Percentiles rank a stretch among this genome's conserved stretches.
Conservation (phyloP, 2,329 filamentous ascomycete species). For the Curvularia sp. region DNA sequence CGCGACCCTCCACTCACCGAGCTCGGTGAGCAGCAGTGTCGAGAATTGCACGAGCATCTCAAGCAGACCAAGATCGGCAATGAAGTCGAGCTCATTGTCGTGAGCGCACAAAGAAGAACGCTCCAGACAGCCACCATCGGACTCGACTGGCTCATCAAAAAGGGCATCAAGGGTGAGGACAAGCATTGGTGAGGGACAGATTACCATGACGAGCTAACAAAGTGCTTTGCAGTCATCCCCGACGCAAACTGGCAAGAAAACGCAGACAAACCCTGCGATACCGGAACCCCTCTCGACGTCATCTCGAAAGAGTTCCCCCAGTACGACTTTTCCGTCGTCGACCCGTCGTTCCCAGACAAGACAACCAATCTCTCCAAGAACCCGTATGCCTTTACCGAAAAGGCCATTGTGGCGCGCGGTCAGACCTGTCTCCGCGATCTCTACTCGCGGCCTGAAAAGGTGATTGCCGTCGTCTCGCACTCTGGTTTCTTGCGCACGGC, state of each 20-base stretch:
- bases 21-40: conserved; percentile 53
- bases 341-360: conserved; percentile 70
- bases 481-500: conserved; percentile 68
- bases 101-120: conserved; percentile 70
- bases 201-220: neutral
- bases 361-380: conserved; percentile 51
- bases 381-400: conserved; percentile 62
- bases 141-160: conserved; percentile 64
- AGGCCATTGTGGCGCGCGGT: conserved; percentile 64
- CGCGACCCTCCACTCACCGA: conserved; percentile 54
- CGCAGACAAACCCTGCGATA: conserved; percentile 65
- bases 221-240: conserved; percentile 54
- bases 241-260: conserved; percentile 70
- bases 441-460: conserved; percentile 63
- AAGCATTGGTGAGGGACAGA: too few relatives aligned
- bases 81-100: conserved; percentile 64
- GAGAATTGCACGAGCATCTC: conserved; percentile 50
- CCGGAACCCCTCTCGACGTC: conserved; percentile 58
- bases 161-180: conserved; percentile 49
- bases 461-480: conserved; percentile 71
- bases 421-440: conserved; percentile 60
- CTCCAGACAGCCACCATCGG: conserved; percentile 68
- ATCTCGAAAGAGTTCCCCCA: conserved; percentile 61
- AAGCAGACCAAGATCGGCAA: conserved; percentile 48
- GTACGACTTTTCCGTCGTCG: conserved; percentile 65